Base-by-base conservation (phyloP, 1,284 basidiomycete genomes). In the Rhodotorula sp. region DNA sequence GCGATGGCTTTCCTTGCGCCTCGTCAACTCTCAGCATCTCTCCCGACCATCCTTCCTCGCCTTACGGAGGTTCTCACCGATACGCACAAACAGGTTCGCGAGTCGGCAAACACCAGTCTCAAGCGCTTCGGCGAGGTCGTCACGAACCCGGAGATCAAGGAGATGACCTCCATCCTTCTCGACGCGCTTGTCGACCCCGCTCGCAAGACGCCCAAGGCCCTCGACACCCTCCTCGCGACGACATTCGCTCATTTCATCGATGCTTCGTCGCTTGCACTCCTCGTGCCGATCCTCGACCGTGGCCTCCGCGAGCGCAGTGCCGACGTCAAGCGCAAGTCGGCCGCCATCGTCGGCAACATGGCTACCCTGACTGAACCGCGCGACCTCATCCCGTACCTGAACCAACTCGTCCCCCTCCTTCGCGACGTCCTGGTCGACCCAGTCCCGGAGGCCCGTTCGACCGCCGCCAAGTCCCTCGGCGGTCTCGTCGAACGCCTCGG, bases 1-100 rank as follows among this genome's bases (percentile, higher is more conserved):
- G 91, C 94, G 83, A 99, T 99, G 94, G 96, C 96, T 0, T 99
- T 95, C 81, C 96, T 95, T 81, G 94, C 96, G 10, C 96, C 95
- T 4, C 87, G 88, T 60, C 96, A 99, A 80, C 86, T 99, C 20
- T 97, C 96, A 0, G 84, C 94, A 31, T 98, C 95, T 5, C 85
- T 99, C 10, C 96, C 96, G 1, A 92, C 96, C 57, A 92, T 99
- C 79, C 96, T 99, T 68, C 96, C 96, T 11, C 89, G 91, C 31
- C 83, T 99, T 20, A 97, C 94, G 44, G 92, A 89, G 26, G 94
- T 98, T 61, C 84, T 99, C 68, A 98, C 94, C 66, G 96, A 99
- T 81, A 95, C 95, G 22, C 96, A 99, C 70, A 89, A 93, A 18
- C 96, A 99, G 85, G 96, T 99, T 46, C 88, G 94, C 70, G 83